Base-by-base conservation (phyloP, 169 alveolate species). In the Cyclospora cayetanensis region DNA sequence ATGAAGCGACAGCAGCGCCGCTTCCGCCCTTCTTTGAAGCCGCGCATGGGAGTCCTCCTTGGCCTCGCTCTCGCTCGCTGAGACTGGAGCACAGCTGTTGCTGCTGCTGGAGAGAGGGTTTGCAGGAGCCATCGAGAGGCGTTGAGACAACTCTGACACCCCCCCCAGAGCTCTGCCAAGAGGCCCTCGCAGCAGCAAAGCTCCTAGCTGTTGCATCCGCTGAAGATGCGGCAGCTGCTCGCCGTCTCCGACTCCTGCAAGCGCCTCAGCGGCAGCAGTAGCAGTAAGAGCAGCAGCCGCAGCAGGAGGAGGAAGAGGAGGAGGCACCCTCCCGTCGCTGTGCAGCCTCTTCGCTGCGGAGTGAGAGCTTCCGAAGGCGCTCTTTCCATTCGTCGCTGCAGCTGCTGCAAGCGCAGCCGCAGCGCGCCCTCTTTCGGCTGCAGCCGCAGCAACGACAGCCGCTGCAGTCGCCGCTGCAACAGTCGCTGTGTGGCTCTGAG, bases 381-480 rank as follows among this genome's bases (percentile, higher is more conserved):
- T 41, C 34, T 41, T 25, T 27, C 77, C 12, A 41, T 65, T 65
- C 5, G 77, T 65, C 31, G 77, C 77, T n/a, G 77, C 77, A 5
- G 77, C 77, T n/a, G 77, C 77, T n/a, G 77, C 77, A 18, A 65
- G 77, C 18, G 77, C 77, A 18, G 77, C 77, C 25, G 77, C 77
- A 2, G 77, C 77, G 0, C 77, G 25, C 15, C 77, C 77, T 18
- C 77, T 65, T 4, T 41, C 77, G 5, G 77, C 77, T n/a, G 77
- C 77, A 5, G 77, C 77, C 31, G 77, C 77, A 2, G 77, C 77
- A 1, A 65, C 77, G 4, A 41, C 77, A n/a, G 77, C 77, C 11
- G 77, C 77, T 5, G 77, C 77, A 65, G 77, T 41, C 31, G 77
- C 77, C 1, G 77, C 77, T n/a, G 77, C 77, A 18, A 65, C 77